Percentiles rank a stretch among this genome's conserved stretches.
phyloP scores from a whole-genome alignment of 2,329 filamentous ascomycete genomes.

The Phialophora tarda region DNA sequence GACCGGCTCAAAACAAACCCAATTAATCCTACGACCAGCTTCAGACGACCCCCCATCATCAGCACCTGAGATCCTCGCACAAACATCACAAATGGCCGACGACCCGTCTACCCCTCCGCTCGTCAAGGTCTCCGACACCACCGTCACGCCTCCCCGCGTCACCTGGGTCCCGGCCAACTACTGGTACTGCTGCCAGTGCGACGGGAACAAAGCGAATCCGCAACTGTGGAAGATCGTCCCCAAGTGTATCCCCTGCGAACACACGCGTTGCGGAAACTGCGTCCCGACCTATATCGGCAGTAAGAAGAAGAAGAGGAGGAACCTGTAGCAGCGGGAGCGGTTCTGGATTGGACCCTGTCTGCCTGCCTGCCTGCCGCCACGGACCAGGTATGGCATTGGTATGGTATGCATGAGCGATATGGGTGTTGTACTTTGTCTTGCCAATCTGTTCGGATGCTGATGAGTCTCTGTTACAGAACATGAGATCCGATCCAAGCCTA shows the following conservation, averaged over 20 bases:
- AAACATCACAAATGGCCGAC: not conserved
- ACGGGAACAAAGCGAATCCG: not conserved
- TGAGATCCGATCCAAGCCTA: too few relatives aligned
- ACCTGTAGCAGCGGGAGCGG: too few relatives aligned
- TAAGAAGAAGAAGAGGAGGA: not conserved
- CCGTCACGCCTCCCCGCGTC: too few relatives aligned
- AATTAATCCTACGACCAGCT: not conserved
- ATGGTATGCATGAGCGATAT: too few relatives aligned
- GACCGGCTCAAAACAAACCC: too few relatives aligned
- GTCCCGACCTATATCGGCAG: not conserved
- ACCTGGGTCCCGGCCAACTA: not conserved
- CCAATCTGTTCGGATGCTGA: too few relatives aligned
- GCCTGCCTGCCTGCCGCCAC: not conserved
- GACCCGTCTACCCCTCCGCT: too few relatives aligned
- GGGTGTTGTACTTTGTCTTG: too few relatives aligned
- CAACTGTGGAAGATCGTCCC: not conserved
- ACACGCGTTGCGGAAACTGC: not conserved
- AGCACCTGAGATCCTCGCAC: too few relatives aligned
- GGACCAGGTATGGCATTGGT: not conserved
- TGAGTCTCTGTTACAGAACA: too few relatives aligned
- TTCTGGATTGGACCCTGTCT: too few relatives aligned
- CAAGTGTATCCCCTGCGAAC: not conserved
- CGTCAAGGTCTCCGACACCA: not conserved
- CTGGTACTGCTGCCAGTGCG: slow-evolving; percentile 1
- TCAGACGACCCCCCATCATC: not conserved